Conservation (phyloP, 495 filamentous ascomycete genomes). For the Evernia prunastri region DNA sequence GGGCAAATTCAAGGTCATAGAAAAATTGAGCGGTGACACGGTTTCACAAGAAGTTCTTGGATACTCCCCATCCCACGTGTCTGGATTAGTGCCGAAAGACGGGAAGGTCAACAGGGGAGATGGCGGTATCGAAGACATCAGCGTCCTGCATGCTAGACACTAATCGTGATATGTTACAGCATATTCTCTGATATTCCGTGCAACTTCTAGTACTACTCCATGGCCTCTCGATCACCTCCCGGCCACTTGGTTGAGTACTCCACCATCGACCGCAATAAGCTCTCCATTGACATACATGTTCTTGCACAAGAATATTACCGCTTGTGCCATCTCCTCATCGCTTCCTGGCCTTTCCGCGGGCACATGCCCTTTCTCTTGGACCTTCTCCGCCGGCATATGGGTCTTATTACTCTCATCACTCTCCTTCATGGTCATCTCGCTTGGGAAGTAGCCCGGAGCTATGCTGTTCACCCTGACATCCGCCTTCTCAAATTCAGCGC, state of each 20-base stretch:
- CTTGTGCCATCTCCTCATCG: slow-evolving; percentile 45
- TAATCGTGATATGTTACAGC: slow-evolving; percentile 29
- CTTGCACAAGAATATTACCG: slow-evolving; percentile 42
- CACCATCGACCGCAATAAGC: slow-evolving; percentile 55
- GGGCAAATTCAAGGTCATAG: slow-evolving; percentile 75
- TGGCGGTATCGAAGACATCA: slow-evolving; percentile 53
- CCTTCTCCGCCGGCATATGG: slow-evolving; percentile 41
- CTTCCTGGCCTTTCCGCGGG: slow-evolving; percentile 38
- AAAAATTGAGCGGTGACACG: slow-evolving; percentile 59
- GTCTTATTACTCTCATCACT: slow-evolving; percentile 51
- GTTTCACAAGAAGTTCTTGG: slow-evolving; percentile 15
- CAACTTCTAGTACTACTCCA: background rate
- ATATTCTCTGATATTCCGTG: background rate
- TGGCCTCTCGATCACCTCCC: slow-evolving; percentile 10
- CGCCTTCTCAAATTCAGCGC: slow-evolving; percentile 41
- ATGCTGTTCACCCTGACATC: slow-evolving; percentile 43
- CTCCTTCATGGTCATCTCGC: slow-evolving; percentile 56
- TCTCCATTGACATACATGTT: slow-evolving; percentile 57
- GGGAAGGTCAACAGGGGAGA: slow-evolving; percentile 32
- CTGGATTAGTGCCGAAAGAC: slow-evolving; percentile 27
- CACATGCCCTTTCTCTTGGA: slow-evolving; percentile 43
- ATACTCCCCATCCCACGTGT: slow-evolving; percentile 28
- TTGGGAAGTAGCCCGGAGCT: slow-evolving; percentile 51
- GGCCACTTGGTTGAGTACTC: slow-evolving; percentile 41
- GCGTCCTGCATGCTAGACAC: slow-evolving; percentile 41